Base-by-base conservation (phyloP, 139 green algal genomes). In the Chlorella sp. region DNA sequence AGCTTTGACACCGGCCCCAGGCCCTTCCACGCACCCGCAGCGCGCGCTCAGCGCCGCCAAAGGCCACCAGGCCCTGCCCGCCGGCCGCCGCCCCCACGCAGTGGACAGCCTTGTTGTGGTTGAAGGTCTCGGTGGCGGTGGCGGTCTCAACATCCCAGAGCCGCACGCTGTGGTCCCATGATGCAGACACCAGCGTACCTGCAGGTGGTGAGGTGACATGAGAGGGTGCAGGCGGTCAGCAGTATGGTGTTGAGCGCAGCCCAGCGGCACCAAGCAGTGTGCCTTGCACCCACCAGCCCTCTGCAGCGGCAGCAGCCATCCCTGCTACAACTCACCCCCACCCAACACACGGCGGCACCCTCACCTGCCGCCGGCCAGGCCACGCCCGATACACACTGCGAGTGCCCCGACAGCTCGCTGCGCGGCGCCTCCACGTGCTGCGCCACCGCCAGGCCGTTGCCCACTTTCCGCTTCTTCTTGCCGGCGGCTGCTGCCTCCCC, bases 101-200 rank as follows among this genome's bases (percentile, higher is more conserved):
- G 76, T 92, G 90, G 16, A 98, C 84, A 0, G 92, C 93, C 84
- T 97, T 97, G 85, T 87, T 93, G 74, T 89, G 90, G 67, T 93
- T 92, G 72, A 95, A 91, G 0, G 91, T 94, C 41, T 96, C 90
- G 13, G 81, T 86, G 18, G 89, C 87, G 15, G 78, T 67, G 17
- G 85, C 87, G 0, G 88, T 89, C 1, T 85, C 82, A 2, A 91
- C 88, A 85, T 98, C 95, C 92, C 94, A 98, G 23, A 89, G 68
- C 34, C 93, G 88, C 56, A 97, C 89, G 47, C 87, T 91, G 81
- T 97, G 94, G 85, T 98, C 96, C 94, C 93, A 98, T 4, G 91
- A 95, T 12, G 88, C 90, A 41, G 89, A 95, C 85, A 88, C 90
- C 11, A 98, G 28, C 13, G 74, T 79, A 11, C 74, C 79, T 72